Base-by-base conservation (phyloP, 257 asterid genomes). In the Striga asiatica region DNA sequence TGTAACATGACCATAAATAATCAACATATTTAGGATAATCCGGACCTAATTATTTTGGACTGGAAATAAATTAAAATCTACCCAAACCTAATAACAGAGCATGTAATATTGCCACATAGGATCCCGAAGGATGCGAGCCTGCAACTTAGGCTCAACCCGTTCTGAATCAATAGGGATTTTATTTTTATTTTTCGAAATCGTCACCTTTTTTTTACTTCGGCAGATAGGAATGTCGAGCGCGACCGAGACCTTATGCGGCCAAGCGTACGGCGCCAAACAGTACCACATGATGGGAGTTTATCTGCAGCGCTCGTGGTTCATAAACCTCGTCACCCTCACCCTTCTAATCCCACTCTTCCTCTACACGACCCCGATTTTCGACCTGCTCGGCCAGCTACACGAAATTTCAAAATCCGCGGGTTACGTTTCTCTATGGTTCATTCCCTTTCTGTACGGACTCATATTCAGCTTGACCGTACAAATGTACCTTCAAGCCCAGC, bases 221-320 rank as follows among this genome's bases (percentile, higher is more conserved):
- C 66, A 81, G 83, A 54, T 81, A 24, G 91, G 86, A 32, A 81
- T 81, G 91, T 80, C 81, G 0, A 81, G 91, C 51, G 91, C 91
- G 0, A 34, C 75, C 8, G 85, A 81, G 41, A 81, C 89, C 8
- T 71, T 81, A 0, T 78, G 91, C 18, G 86, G 86, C 0, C 85
- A 81, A 60, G 86, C 91, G 1, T 76, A 31, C 28, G 91, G 91
- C 5, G 85, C 83, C 0, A 71, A 58, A 6, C 71, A 66, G 41
- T 21, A 58, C 42, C 56, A 58, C 19, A 66, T 66, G 71, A 14
- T 66, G 71, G 91, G 91, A 0, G 67, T 78, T 51, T 81, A 71
- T 37, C 52, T 81, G 73, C 91, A 81, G 42, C 45, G 91, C n/a
- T 78, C 86, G 1, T 71, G 78, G 76, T 55, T 78, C 3, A 60